Evolutionary conservation across 768 basidiomycete species (phyloP).

Genomic region (Agaricus blazei): DNA sequence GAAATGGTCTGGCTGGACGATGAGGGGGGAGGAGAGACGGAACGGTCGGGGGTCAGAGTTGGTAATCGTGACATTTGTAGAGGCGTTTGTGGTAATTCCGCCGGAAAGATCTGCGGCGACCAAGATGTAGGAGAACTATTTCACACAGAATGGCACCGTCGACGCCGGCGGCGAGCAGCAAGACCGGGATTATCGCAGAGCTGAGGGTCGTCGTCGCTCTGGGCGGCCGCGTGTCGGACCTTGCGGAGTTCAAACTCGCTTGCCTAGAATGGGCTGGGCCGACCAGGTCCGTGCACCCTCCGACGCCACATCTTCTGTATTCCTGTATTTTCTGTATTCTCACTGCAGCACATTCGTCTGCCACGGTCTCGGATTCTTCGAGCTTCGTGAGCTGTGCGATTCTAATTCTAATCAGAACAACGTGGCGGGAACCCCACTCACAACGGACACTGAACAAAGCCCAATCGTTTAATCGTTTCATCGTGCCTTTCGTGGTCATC

Average conservation of each 20-base stretch:
- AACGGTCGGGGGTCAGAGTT: conserved; percentile 43
- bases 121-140: not conserved
- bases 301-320: not conserved
- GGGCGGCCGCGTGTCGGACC: conserved; percentile 4
- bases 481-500: no score
- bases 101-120: not conserved
- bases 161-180: not conserved
- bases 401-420: no score
- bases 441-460: not conserved
- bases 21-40: conserved; percentile 46
- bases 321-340: not conserved
- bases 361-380: no score
- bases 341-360: no score
- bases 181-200: conserved; percentile 8
- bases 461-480: not conserved
- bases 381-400: no score
- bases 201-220: conserved; percentile 12
- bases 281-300: conserved; percentile 9
- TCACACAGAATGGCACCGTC: not conserved
- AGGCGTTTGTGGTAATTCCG: conserved; percentile 28
- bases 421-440: not conserved
- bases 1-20: conserved; percentile 78
- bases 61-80: conserved; percentile 31
- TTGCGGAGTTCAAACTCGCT: conserved; percentile 24
- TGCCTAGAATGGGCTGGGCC: conserved; percentile 23